phyloP scores from a whole-genome alignment of 2,329 filamentous ascomycete genomes.

The Hymenoscyphus albidus region DNA sequence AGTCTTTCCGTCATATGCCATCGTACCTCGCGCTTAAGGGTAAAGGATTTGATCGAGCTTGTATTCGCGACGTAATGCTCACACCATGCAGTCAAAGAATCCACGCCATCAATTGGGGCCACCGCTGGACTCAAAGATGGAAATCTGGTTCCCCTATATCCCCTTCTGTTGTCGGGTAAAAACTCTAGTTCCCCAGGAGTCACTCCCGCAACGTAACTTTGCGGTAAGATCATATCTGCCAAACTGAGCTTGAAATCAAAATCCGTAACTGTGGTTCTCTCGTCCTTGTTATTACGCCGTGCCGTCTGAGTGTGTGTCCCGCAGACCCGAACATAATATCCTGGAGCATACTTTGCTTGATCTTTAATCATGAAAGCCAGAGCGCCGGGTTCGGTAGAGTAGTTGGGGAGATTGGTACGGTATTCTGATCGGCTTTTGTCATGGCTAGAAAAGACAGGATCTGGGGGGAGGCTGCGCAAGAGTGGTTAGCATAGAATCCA shows the following conservation, averaged over 20 bases:
- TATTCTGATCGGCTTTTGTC: constrained; percentile 24
- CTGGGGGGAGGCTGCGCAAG: constrained; percentile 7
- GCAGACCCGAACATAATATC: constrained; percentile 30
- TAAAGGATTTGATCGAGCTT: constrained; percentile 54
- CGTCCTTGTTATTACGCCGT: constrained; percentile 38
- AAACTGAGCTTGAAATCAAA: constrained; percentile 58
- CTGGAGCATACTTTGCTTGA: constrained; percentile 30
- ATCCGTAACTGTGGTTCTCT: constrained; percentile 48
- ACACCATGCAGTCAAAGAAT: constrained; percentile 50
- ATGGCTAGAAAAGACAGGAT: constrained; percentile 28
- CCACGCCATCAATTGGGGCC: constrained; percentile 33
- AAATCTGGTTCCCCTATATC: constrained; percentile 61
- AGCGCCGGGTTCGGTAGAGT: constrained; percentile 22
- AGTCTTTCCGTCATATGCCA: constrained; percentile 59
- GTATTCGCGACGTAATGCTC: constrained; percentile 60
- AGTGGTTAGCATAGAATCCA: background rate
- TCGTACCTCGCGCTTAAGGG: constrained; percentile 48
- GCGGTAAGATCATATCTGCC: constrained; percentile 52
- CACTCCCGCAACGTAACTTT: constrained; percentile 38
- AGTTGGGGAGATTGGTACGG: constrained; percentile 30
- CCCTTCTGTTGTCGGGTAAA: constrained; percentile 56
- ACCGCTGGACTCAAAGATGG: constrained; percentile 43
- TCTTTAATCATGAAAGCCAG: constrained; percentile 29
- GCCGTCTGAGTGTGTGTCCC: constrained; percentile 34
- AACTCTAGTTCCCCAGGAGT: constrained; percentile 43